Conservation (phyloP, 345 rosid species). For the Pugionium cornutum region DNA sequence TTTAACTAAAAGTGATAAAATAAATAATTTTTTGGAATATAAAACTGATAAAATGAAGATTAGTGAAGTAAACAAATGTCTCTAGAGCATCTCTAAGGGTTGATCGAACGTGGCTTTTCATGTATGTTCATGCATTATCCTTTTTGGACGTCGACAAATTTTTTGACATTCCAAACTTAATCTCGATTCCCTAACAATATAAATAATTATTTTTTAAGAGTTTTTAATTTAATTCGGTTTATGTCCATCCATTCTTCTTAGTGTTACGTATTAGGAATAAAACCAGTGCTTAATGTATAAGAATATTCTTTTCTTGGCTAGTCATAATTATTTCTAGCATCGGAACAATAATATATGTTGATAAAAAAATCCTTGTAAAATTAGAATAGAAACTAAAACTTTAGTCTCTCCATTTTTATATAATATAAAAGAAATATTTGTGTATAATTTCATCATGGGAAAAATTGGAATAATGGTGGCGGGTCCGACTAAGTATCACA, state of each 20-base stretch:
- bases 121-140: constrained; percentile 38
- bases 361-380: too few relatives aligned
- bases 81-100: constrained; percentile 28
- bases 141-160: constrained; percentile 7
- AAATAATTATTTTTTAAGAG: not conserved
- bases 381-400: too few relatives aligned
- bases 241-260: constrained; percentile 32
- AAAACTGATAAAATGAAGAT: constrained; percentile 12
- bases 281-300: constrained; percentile 19
- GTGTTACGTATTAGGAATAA: constrained; percentile 16
- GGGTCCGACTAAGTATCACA: too few relatives aligned
- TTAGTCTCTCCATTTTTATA: too few relatives aligned
- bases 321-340: too few relatives aligned
- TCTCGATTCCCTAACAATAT: constrained; percentile 26
- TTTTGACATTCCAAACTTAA: constrained; percentile 30
- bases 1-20: constrained; percentile 4
- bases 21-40: not conserved
- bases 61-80: constrained; percentile 34
- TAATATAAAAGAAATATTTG: too few relatives aligned
- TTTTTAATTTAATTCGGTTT: constrained; percentile 25
- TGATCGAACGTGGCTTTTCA: constrained; percentile 33
- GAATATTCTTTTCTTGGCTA: constrained; percentile 11
- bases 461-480: too few relatives aligned
- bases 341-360: too few relatives aligned
- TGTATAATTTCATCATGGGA: too few relatives aligned